Evolutionary conservation across 177 flowering plant species (phyloP), one percentile per base, ranked within the genome.

Genomic region (Vitis hybrid): DNA sequence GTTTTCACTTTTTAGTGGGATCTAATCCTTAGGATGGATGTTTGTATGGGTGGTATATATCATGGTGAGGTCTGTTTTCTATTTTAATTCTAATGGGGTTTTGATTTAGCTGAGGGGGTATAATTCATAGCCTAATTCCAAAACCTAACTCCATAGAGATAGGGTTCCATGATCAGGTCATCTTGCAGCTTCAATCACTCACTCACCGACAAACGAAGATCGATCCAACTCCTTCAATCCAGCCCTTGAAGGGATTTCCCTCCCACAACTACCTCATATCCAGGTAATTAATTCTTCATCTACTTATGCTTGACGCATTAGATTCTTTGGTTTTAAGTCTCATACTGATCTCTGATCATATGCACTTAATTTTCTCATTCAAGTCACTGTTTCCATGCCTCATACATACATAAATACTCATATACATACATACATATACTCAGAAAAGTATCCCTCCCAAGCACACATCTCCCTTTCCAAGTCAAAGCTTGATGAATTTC

Each of bases 171-270:
- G 46, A 40, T 71, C 84, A 83, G 86, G 84, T 83, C 86, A 81
- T 81, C 84, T 76, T 67, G 86, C 84, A 83, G 86, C 86, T 83
- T 83, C 84, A 81, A 76, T 79, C 84, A 74, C 86, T 83, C 84
- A 78, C 16, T 57, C 73, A 73, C 81, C 85, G 78, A 74, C 80
- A 73, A 32, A 40, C 2, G 10, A 19, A 15, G 30, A n/a, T 11
- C n/a, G 18, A 46, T 1, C 14, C 13, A 3, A 61, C 11, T 15
- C 18, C 19, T 13, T 3, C 18, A 40, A 21, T n/a, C 14, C 12
- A 15, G 52, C 21, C 10, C 18, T 49, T 16, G 30, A 11, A 6
- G 66, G 21, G 10, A 63, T 63, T 9, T 8, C 2, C 11, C 52
- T 63, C 27, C 18, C 18, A 46, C 21, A 2, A 9, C 52, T 14